phyloP scores from a whole-genome alignment of 2,329 filamentous ascomycete species.

The Acarospora socialis region DNA sequence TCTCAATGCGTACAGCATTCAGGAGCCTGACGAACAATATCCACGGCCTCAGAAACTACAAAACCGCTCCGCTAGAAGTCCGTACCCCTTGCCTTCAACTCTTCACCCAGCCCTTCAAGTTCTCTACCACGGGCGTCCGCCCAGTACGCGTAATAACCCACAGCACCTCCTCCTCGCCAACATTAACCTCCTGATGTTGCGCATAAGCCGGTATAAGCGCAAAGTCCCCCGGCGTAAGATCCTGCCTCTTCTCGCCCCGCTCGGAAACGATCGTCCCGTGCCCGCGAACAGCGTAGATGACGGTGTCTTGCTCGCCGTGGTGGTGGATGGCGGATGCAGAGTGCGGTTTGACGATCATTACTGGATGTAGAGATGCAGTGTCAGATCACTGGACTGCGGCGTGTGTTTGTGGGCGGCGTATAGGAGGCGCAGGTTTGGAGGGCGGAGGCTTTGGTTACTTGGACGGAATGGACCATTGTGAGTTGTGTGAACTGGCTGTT shows the following conservation, averaged over 20 bases:
- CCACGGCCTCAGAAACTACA: too few species aligned
- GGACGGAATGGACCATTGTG: conserved; percentile 25
- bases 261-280: conserved; percentile 46
- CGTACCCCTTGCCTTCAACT: too few species aligned
- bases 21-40: too few species aligned
- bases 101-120: conserved; percentile 47
- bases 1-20: too few species aligned
- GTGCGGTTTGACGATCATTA: conserved; percentile 49
- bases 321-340: conserved; percentile 51
- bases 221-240: conserved; percentile 51
- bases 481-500: too few species aligned
- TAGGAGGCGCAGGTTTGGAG: conserved; percentile 46
- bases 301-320: conserved; percentile 57
- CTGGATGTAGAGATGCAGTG: too few species aligned
- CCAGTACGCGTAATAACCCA: conserved; percentile 55
- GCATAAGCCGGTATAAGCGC: conserved; percentile 55
- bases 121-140: conserved; percentile 44
- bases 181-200: conserved; percentile 57
- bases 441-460: conserved; percentile 37
- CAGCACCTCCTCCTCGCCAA: conserved; percentile 46
- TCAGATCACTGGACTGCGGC: too few species aligned
- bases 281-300: conserved; percentile 52
- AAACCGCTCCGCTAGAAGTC: too few species aligned
- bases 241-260: conserved; percentile 41
- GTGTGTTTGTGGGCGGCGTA: conserved; percentile 23